A percentile compares a stretch with the other conserved stretches of the same genome.
phyloP scores from a whole-genome alignment of 2,329 filamentous ascomycete species.

The Ceratocystis eucalypticola region DNA sequence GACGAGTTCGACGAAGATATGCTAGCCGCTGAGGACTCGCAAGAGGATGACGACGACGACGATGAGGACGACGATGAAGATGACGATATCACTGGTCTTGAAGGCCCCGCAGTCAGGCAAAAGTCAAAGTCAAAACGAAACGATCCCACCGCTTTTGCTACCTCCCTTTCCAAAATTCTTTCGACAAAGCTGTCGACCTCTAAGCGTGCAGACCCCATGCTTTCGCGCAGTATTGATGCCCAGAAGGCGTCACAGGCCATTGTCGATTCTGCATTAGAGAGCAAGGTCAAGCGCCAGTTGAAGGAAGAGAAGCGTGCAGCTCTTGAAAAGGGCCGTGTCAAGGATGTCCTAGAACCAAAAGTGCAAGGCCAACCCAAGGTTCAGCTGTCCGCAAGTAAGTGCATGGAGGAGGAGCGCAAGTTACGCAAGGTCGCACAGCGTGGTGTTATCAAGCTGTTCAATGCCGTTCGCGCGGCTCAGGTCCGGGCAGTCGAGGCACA shows the following conservation, averaged over 20 bases:
- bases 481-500: constrained; percentile 73
- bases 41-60: constrained; percentile 23
- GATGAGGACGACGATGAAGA: constrained; percentile 26
- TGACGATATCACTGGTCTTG: constrained; percentile 31
- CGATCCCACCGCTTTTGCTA: constrained; percentile 82
- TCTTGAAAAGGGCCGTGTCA: constrained; percentile 74
- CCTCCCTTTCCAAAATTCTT: constrained; percentile 84
- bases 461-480: constrained; percentile 84
- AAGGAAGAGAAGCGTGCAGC: constrained; percentile 67
- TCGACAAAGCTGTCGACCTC: constrained; percentile 72
- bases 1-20: constrained; percentile 26
- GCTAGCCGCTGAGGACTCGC: constrained; percentile 22
- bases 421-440: constrained; percentile 79
- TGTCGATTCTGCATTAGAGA: constrained; percentile 64
- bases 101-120: constrained; percentile 22
- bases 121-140: constrained; percentile 65
- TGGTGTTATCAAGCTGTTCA: constrained; percentile 92
- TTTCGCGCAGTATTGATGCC: constrained; percentile 67
- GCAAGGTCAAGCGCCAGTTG: constrained; percentile 65
- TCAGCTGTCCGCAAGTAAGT: constrained; percentile 30
- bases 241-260: constrained; percentile 58
- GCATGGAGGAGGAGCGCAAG: constrained; percentile 55
- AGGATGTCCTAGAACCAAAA: constrained; percentile 53
- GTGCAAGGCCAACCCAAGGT: constrained; percentile 12
- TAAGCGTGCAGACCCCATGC: constrained; percentile 78